Evolutionary conservation across 1,284 basidiomycete species (phyloP).

Genomic region (Ganoderma lucidum): DNA sequence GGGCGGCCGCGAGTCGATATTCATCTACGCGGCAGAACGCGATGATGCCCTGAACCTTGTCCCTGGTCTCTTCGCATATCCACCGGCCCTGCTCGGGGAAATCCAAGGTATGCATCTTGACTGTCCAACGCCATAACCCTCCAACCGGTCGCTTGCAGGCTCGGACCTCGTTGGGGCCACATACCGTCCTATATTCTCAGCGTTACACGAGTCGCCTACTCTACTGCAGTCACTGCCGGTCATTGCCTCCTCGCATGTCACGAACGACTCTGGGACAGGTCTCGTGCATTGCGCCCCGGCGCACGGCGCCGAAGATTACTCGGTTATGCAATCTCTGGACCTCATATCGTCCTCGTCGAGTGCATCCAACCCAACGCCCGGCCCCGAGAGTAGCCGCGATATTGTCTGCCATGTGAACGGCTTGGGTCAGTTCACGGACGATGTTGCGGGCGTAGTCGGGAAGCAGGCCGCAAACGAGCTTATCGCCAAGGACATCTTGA

Average conservation of each 20-base stretch:
- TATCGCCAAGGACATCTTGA: constrained; percentile 78
- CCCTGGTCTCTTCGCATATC: constrained; percentile 20
- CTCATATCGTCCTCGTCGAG: constrained; percentile 47
- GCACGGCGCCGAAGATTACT: constrained; percentile 95
- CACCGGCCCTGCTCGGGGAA: constrained; percentile 44
- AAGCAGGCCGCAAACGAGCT: constrained; percentile 54
- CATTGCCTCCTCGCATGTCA: constrained; percentile 78
- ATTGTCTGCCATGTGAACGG: constrained; percentile 85
- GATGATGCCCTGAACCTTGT: constrained; percentile 26
- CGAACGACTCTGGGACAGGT: constrained; percentile 91
- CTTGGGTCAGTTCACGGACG: constrained; percentile 76
- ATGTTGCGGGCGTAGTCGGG: constrained; percentile 64
- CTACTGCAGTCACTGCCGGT: constrained; percentile 47
- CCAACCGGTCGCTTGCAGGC: constrained; percentile 49
- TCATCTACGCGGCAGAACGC: constrained; percentile 78
- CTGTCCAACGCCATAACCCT: neutral
- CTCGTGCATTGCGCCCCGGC: constrained; percentile 97
- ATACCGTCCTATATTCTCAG: constrained; percentile 77
- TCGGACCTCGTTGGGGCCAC: constrained; percentile 67
- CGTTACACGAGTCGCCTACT: constrained; percentile 28
- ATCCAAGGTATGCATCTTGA: constrained; percentile 55
- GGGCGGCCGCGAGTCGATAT: constrained; percentile 37
- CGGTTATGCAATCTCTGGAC: constrained; percentile 64
- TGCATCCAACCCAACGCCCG: neutral
- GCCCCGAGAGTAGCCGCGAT: constrained; percentile 25